Percentiles rank a stretch among this genome's conserved stretches.
Conservation (phyloP, 176 grass and related monocot species). For the Zea mays region Zm-B73-REFERENCE-NAM-5.0 NC_050100.1:159700001-159700500, state of each 20-base stretch:
- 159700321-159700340: background rate
- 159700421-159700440: background rate
- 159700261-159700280: constrained; percentile 17
- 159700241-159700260: background rate
- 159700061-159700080: constrained; percentile 68
- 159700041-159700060: constrained; percentile 90
- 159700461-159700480: constrained; percentile 20
- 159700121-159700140: constrained; percentile 58
- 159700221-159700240: background rate
- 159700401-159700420: background rate
- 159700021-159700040: constrained; percentile 46
- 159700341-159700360: constrained; percentile 14
- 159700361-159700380: background rate
- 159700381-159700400: constrained; percentile 16
- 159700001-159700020: background rate
- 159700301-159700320: background rate
- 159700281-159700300: background rate
- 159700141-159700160: constrained; percentile 26
- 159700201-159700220: constrained; percentile 11
- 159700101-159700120: constrained; percentile 93
- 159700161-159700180: constrained; percentile 25
- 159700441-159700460: background rate
- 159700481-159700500: constrained; percentile 72
- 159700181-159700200: constrained; percentile 13
- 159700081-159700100: constrained; percentile 77